Conservation (phyloP, 176 grass and related monocot species). For the Luzula sylvatica region DNA sequence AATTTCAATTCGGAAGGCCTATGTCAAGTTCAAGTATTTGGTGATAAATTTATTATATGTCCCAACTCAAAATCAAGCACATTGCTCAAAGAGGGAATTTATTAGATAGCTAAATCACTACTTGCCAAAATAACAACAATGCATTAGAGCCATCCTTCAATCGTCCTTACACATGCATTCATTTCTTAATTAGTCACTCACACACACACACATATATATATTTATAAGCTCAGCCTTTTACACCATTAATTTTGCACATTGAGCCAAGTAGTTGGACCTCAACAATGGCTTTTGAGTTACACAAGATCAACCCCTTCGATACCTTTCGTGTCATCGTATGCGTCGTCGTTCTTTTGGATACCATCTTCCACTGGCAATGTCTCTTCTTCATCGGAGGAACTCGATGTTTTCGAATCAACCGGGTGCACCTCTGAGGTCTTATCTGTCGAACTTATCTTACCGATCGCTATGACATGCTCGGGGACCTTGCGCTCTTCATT, state of each 20-base stretch:
- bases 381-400: not conserved
- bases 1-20: too few relatives aligned
- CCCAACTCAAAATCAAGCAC: not conserved
- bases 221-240: conserved; percentile 5
- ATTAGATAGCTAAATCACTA: conserved; percentile 3
- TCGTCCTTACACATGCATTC: conserved; percentile 12
- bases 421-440: not conserved
- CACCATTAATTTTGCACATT: conserved; percentile 2
- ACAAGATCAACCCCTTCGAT: conserved; percentile 6
- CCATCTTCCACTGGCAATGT: not conserved
- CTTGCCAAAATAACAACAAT: conserved; percentile 1
- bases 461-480: conserved; percentile 28
- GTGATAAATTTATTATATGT: not conserved
- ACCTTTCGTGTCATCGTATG: not conserved
- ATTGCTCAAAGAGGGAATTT: not conserved
- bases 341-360: not conserved
- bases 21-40: too few relatives aligned
- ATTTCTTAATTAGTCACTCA: conserved; percentile 11
- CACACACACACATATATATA: conserved; percentile 10
- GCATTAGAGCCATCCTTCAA: conserved; percentile 10
- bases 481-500: conserved; percentile 15
- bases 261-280: conserved; percentile 2
- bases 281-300: too few relatives aligned
- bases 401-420: conserved; percentile 5
- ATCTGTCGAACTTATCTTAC: conserved; percentile 17